phyloP scores from a whole-genome alignment of 2,329 filamentous ascomycete genomes.

The Ophiocordyceps sinensis region DNA sequence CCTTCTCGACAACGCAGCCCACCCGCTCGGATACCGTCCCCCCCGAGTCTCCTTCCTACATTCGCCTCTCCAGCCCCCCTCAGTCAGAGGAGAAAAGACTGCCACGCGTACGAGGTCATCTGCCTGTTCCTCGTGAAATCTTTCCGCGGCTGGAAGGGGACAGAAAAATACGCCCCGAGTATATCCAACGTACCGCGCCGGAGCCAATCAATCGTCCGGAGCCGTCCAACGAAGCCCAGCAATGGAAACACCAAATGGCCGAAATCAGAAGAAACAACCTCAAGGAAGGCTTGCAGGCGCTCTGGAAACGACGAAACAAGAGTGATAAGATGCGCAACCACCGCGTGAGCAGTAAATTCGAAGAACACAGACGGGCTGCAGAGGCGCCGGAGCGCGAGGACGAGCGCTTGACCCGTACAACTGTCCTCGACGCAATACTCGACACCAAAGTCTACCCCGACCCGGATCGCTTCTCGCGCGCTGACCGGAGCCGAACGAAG shows the following conservation, averaged over 20 bases:
- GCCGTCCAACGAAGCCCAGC: conserved; percentile 23
- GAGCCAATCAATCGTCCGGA: conserved; percentile 28
- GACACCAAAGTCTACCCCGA: conserved; percentile 42
- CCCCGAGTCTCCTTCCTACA: conserved; percentile 78
- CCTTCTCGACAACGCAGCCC: conserved; percentile 19
- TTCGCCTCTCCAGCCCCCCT: conserved; percentile 64
- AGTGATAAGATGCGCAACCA: conserved; percentile 19
- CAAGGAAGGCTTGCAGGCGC: conserved; percentile 50
- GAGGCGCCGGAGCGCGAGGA: conserved; percentile 57
- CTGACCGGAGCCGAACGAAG: conserved; percentile 28
- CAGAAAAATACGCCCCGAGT: conserved; percentile 46
- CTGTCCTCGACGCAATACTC: conserved; percentile 36
- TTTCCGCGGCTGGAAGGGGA: conserved; percentile 46
- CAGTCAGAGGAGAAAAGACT: conserved; percentile 45
- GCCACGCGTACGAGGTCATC: conserved; percentile 52
- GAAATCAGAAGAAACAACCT: conserved; percentile 57
- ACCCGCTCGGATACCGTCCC: conserved; percentile 44
- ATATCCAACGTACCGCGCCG: conserved; percentile 46
- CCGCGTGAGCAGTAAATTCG: conserved; percentile 32
- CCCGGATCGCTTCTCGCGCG: conserved; percentile 43
- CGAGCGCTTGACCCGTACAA: conserved; percentile 60
- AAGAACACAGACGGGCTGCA: conserved; percentile 31
- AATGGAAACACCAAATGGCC: conserved; percentile 64
- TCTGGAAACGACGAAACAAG: conserved; percentile 50
- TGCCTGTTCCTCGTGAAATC: conserved; percentile 71